Evolutionary conservation across 75 land plant species (phyloP), one percentile per base, ranked within the genome.

Genomic region (Larix kaempferi): DNA sequence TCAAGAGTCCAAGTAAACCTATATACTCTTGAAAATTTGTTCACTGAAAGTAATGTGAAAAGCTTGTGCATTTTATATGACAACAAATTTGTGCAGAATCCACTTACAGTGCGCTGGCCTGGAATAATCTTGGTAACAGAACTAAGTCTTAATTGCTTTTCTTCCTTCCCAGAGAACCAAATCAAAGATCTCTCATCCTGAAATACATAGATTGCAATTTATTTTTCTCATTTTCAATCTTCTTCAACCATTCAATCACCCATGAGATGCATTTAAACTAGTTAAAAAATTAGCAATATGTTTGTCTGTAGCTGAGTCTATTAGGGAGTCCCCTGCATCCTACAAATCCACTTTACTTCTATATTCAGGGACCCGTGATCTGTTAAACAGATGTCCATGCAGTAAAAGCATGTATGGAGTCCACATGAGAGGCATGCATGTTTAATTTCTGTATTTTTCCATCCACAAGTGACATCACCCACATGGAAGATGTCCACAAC

Each of bases 111-210:
- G 61, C 79, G 58, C 74, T 89, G 89, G 25, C 89, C 91, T 25
- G 76, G 82, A 71, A 89, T 59, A 13, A 89, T 84, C 57, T 84
- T 84, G 1, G 81, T 56, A 35, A 89, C 82, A 39, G 79, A 63
- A 76, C 61, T 78, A 75, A 89, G 76, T 37, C 77, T 82, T 77
- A 89, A 73, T 59, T 84, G 82, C 37, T 74, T 87, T 77, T 89
- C 91, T 23, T 84, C 77, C 39, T 87, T 73, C n/a, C 85, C 89
- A 6, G 91, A 87, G 41, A 82, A 82, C 91, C 91, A 89, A 72
- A 89, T 80, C 72, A 89, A 62, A 19, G 49, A 60, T 58, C 74
- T 82, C 39, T 89, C 89, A 78, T 89, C 91, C 89, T 89, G 84
- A 16, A 80, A 78, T 25, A 6, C 26, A 60, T n/a, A 69, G 73